Percentiles rank a stretch among this genome's conserved stretches.
These are phyloP conservation scores for Melampsora americana DNA, from an alignment of 1,284 basidiomycete genomes.

Conservation along the genomic window DNA sequence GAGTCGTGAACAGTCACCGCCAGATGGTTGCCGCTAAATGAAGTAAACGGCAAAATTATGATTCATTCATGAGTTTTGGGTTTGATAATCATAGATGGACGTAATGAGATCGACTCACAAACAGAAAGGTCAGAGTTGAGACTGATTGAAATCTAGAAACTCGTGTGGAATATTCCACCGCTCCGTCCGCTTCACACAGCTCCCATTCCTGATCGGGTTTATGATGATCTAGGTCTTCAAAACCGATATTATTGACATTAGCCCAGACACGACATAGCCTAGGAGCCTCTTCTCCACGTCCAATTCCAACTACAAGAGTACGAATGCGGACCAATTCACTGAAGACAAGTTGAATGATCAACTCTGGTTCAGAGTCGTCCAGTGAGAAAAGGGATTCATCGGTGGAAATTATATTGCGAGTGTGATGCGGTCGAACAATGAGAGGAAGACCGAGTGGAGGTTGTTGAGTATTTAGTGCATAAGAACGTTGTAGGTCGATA, in stretches of 20 bases:
- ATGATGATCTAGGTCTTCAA: conserved; percentile 21
- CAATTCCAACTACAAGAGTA: conserved; percentile 26
- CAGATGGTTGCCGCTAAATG: conserved; percentile 31
- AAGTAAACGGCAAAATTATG: neutral
- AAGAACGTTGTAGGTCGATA: conserved; percentile 34
- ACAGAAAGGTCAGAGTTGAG: conserved; percentile 38
- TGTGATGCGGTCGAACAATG: conserved; percentile 32
- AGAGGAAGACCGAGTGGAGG: conserved; percentile 16
- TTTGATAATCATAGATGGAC: neutral
- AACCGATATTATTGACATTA: conserved; percentile 24
- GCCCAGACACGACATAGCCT: conserved; percentile 22
- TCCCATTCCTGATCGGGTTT: conserved; percentile 42
- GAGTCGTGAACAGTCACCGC: conserved; percentile 18
- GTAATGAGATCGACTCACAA: conserved; percentile 4
- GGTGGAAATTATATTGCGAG: conserved; percentile 15
- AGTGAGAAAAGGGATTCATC: conserved; percentile 24
- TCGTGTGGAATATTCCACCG: conserved; percentile 38
- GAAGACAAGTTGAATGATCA: conserved; percentile 41
- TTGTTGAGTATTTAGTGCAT: conserved; percentile 31
- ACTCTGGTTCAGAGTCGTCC: conserved; percentile 31
- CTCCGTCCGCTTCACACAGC: conserved; percentile 20
- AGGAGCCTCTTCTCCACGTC: conserved; percentile 26
- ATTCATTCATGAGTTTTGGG: no score
- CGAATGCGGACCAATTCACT: conserved; percentile 26
- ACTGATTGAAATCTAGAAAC: conserved; percentile 41